Evolutionary conservation across 1,139 yeast genomes (phyloP).

Genomic region (Yamadazyma kanchanaburiensis): DNA sequence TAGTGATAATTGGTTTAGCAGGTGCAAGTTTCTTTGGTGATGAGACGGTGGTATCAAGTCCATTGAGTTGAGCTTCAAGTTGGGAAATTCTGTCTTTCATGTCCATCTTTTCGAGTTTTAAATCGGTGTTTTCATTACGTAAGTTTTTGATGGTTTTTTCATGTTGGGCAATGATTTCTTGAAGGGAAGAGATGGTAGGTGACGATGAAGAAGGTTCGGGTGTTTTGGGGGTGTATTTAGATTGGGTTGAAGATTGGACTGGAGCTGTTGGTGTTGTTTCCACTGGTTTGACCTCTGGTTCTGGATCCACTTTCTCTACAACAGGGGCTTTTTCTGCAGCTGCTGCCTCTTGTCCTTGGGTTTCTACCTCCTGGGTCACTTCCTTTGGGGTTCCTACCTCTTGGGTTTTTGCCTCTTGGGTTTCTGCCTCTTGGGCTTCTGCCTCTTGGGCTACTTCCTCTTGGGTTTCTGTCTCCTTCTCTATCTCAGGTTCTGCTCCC

Average conservation of each 20-base stretch:
- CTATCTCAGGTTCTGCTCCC: conserved; percentile 1
- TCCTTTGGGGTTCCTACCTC: conserved; percentile 1
- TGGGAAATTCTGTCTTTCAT: conserved; percentile 33
- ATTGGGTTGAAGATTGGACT: neutral
- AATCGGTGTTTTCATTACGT: conserved; percentile 44
- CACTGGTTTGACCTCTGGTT: neutral
- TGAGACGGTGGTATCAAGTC: conserved; percentile 10
- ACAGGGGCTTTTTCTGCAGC: conserved; percentile 5
- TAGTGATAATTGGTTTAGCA: conserved; percentile 35
- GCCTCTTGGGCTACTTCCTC: conserved; percentile 3
- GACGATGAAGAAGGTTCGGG: neutral
- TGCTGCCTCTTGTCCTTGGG: conserved; percentile 6
- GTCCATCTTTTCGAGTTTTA: conserved; percentile 46
- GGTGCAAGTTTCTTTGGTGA: conserved; percentile 16
- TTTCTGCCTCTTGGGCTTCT: conserved; percentile 1
- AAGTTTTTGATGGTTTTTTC: conserved; percentile 35
- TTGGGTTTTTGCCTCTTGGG: conserved; percentile 4
- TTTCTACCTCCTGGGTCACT: neutral
- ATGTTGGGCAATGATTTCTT: conserved; percentile 25
- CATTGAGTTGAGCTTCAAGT: conserved; percentile 20
- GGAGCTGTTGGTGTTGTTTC: neutral
- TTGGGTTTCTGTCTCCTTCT: conserved; percentile 7
- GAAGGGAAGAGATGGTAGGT: conserved; percentile 15
- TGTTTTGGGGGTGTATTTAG: neutral
- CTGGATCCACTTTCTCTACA: conserved; percentile 1